Evolutionary conservation across 116 monocot species (phyloP).

Genomic region (Papilionanthe hybrid): DNA sequence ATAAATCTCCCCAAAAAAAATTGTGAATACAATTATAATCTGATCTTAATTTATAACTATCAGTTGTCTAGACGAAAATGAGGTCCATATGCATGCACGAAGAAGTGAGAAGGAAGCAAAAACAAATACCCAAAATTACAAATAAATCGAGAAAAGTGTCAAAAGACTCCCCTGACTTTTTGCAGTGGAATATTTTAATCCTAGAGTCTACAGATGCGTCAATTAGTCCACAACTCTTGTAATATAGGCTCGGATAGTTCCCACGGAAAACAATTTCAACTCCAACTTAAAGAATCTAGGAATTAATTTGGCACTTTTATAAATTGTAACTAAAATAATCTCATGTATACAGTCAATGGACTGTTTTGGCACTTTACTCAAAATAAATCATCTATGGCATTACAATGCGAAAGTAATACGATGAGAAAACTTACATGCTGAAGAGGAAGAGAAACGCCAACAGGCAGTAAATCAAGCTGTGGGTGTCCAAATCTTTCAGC

Average conservation of each 20-base stretch:
- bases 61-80: not conserved
- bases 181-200: too few species aligned
- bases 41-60: not conserved
- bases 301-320: too few species aligned
- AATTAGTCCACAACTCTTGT: too few species aligned
- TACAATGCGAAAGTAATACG: not conserved
- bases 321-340: too few species aligned
- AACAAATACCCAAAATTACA: not conserved
- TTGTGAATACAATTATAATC: not conserved
- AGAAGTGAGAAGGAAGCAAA: not conserved
- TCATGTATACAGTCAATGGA: too few species aligned
- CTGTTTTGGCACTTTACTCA: too few species aligned
- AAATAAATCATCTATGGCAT: not conserved
- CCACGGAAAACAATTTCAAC: too few species aligned
- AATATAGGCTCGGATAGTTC: too few species aligned
- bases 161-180: too few species aligned
- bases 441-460: slow-evolving; percentile 83
- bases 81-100: not conserved
- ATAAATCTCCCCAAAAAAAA: not conserved
- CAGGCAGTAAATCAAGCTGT: slow-evolving; percentile 81
- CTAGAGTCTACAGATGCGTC: too few species aligned
- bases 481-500: slow-evolving; percentile 85
- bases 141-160: not conserved
- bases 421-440: slow-evolving; percentile 62
- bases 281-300: too few species aligned